Conservation (phyloP, 1,284 basidiomycete species). For the Ustilago shanxiensis region DNA sequence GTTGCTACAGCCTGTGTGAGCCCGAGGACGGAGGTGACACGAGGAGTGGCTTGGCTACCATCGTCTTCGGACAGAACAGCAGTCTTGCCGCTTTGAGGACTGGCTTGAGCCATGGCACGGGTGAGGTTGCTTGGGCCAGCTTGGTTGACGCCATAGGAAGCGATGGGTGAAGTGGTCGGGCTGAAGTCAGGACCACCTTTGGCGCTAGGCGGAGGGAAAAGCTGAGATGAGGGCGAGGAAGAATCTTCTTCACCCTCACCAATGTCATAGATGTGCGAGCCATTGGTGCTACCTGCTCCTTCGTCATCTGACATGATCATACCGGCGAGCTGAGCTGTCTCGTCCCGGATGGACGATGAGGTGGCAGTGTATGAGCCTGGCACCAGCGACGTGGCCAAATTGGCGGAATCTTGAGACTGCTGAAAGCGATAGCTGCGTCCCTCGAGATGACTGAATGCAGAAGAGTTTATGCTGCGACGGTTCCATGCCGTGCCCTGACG, state of each 20-base stretch:
- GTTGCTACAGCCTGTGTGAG: conserved; percentile 35
- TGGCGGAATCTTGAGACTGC: conserved; percentile 33
- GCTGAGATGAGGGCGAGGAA: conserved; percentile 20
- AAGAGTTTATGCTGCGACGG: conserved; percentile 42
- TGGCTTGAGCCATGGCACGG: conserved; percentile 37
- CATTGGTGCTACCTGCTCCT: conserved; percentile 25
- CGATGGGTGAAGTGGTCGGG: conserved; percentile 42
- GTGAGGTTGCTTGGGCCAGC: conserved; percentile 52
- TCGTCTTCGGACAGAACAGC: conserved; percentile 31
- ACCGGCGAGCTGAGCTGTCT: conserved; percentile 65
- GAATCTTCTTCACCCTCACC: conserved; percentile 51
- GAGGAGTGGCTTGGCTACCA: conserved; percentile 40
- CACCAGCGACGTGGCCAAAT: conserved; percentile 28
- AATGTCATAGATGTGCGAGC: conserved; percentile 46
- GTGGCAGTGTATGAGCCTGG: conserved; percentile 65
- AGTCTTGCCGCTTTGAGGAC: conserved; percentile 39
- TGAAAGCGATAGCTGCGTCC: conserved; percentile 62
- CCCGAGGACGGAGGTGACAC: conserved; percentile 34
- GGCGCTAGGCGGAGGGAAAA: conserved; percentile 33
- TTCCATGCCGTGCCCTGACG: conserved; percentile 32
- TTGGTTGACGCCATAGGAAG: conserved; percentile 32
- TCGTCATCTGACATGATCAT: conserved; percentile 63
- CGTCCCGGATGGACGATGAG: conserved; percentile 59
- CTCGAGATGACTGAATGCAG: conserved; percentile 63
- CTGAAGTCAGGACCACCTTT: conserved; percentile 15